A percentile compares a stretch with the other conserved stretches of the same genome.
Conservation (phyloP, 2,329 filamentous ascomycete genomes). For the Seiridium cupressi region DNA sequence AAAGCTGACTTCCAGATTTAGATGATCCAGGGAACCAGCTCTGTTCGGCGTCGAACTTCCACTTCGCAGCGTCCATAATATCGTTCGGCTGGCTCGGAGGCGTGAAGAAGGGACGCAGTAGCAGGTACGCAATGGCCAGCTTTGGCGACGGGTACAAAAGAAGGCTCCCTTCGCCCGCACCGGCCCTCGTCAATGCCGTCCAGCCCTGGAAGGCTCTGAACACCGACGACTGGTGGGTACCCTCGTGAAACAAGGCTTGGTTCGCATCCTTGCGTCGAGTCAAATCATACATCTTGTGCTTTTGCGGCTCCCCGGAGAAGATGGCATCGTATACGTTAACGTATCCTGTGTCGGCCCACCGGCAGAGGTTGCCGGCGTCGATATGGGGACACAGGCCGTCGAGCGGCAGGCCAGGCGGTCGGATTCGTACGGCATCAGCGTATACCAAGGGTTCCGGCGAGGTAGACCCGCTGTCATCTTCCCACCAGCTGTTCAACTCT, state of each 20-base stretch:
- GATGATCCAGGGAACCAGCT: slow-evolving; percentile 37
- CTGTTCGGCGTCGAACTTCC: slow-evolving; percentile 29
- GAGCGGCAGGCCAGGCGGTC: slow-evolving; percentile 25
- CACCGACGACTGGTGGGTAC: slow-evolving; percentile 27
- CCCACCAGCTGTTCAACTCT: neutral
- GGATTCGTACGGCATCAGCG: slow-evolving; percentile 12
- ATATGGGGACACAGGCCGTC: slow-evolving; percentile 34
- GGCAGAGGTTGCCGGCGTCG: slow-evolving; percentile 32
- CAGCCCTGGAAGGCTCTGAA: slow-evolving; percentile 35
- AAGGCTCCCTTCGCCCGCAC: slow-evolving; percentile 26
- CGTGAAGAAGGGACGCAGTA: neutral
- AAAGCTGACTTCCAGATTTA: slow-evolving; percentile 29
- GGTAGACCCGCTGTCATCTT: neutral
- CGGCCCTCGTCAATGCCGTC: slow-evolving; percentile 31
- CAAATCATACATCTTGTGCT: slow-evolving; percentile 29
- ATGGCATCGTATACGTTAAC: slow-evolving; percentile 27
- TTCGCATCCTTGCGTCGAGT: slow-evolving; percentile 25
- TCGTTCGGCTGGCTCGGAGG: slow-evolving; percentile 14
- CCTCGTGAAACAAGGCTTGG: slow-evolving; percentile 25
- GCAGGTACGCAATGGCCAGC: neutral
- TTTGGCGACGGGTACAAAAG: slow-evolving; percentile 25
- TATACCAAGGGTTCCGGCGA: slow-evolving; percentile 5
- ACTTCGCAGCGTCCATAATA: slow-evolving; percentile 33
- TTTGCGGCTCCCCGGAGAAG: slow-evolving; percentile 28
- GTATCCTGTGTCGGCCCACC: slow-evolving; percentile 32